Evolutionary conservation across 192 early-diverging fungal species (phyloP).

Genomic region (Piromyces sp.): DNA sequence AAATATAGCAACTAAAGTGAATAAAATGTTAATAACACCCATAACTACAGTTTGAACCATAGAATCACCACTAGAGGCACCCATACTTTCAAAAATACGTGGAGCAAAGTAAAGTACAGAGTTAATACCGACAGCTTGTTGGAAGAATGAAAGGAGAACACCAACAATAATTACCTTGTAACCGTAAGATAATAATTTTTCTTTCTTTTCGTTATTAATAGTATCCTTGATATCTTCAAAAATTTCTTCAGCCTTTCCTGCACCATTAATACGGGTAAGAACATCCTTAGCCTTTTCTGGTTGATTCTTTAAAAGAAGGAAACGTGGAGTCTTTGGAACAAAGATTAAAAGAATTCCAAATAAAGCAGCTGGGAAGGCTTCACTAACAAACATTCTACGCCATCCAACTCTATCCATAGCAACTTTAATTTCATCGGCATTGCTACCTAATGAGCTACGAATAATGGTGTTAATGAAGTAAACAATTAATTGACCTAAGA

Average conservation of each 20-base stretch:
- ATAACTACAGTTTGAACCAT: neutral
- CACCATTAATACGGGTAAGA: neutral
- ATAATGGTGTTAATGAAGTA: neutral
- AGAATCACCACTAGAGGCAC: neutral
- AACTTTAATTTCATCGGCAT: neutral
- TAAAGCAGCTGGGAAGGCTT: neutral
- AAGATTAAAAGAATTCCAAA: neutral
- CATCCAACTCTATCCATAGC: neutral
- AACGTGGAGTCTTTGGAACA: neutral
- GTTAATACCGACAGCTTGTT: conserved; percentile 62
- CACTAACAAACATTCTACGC: neutral
- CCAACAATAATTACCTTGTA: conserved; percentile 28
- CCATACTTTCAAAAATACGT: conserved; percentile 26
- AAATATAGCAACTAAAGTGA: neutral
- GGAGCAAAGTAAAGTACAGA: conserved; percentile 51
- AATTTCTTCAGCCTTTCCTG: neutral
- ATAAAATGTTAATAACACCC: neutral
- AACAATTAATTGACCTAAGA: neutral
- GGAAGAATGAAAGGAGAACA: conserved; percentile 45
- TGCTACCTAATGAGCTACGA: neutral
- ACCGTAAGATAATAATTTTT: neutral
- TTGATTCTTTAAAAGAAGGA: neutral
- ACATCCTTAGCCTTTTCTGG: neutral
- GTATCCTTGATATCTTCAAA: neutral
- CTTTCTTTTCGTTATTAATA: neutral